Evolutionary conservation across 129 eudicot genomes (phyloP), one percentile per base, ranked within the genome.

Genomic region (Tagetes erecta): DNA sequence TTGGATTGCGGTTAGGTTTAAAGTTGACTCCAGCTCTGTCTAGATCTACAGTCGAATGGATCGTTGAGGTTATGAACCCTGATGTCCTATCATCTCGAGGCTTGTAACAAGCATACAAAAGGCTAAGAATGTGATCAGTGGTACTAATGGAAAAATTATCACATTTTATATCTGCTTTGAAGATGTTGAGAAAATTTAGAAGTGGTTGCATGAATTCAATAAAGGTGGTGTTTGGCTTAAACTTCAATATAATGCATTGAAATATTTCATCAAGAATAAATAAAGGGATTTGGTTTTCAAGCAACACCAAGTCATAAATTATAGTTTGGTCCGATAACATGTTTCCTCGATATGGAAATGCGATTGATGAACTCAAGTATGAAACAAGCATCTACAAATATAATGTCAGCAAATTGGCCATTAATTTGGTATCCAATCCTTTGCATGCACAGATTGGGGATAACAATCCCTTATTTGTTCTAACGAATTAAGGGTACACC

Each of bases 1-100:
- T 62, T 62, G 67, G 44, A 62, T 37, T n/a, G 4, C 5, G 4
- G 67, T 12, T 12, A 62, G 67, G 67, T 36, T 62, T 38, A 30
- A 62, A 62, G 67, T 62, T 62, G 0, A 62, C 67, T 0, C 67
- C 67, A 35, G 67, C 44, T 3, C 4, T 62, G 27, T 62, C 67
- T 11, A 62, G 31, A 60, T 36, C 67, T 5, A 11, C 20, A 35
- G 10, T 44, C 67, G 67, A 11, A 60, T 3, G 42, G 42, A 60
- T 60, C 6, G 20, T 34, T 60, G 66, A 34, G n/a, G 27, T 34
- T 60, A 60, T 34, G 0, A 11, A 60, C 3, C 4, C 67, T 13
- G 8, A 6, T 12, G 6, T 4, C 35, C 11, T 36, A 36, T 13
- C 0, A 11, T 35, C 3, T 3, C 6, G 67, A 35, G 67, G 30